Base-by-base conservation (phyloP, 2,329 filamentous ascomycete genomes). In the Pezicula radicicola region DNA sequence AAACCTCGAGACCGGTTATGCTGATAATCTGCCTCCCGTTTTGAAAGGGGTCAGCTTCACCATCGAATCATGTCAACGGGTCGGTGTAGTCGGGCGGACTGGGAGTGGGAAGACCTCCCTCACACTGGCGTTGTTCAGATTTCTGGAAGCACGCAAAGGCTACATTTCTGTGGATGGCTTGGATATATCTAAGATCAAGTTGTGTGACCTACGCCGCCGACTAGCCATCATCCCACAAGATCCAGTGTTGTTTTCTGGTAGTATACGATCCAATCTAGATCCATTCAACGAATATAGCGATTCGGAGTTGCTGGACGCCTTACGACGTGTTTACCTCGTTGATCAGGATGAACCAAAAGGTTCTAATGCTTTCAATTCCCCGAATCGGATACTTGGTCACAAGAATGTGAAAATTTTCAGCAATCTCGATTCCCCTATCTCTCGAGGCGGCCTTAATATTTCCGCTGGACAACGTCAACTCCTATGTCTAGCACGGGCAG, bases 391-490 rank as follows among this genome's bases (percentile, higher is more conserved):
- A 12, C 39, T 12, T 8, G 8, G 8, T 12, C 27, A 50, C 21
- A 27, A 46, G 7, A 87, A 87, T 65, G 70, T 69, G 50, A 89
- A 89, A 66, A 75, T 84, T 51, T 88, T 89, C 72, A 69, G 72
- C 30, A 76, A 79, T 42, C 75, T 90, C 7, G 70, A 72, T 27
- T 84, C 83, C 28, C 73, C 78, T 50, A 79, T 90, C 54, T 81
- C 83, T 2, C 84, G 89, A 63, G 85, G 84, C 27, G 87, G 87
- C 0, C 76, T 85, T 2, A 90, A 89, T 66, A 74, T 89, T 12
- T 88, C 84, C 0, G 86, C 88, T 62, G 86, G 87, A 33, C 86
- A 90, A 66, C 78, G 87, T 2, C 87, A 90, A 65, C 81, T 89
- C 0, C 77, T 90, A 25, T 89, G 85, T 60, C 79, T 89, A 5